Base-by-base conservation (phyloP, 2,329 filamentous ascomycete genomes). In the Aureobasidium melanogenum region DNA sequence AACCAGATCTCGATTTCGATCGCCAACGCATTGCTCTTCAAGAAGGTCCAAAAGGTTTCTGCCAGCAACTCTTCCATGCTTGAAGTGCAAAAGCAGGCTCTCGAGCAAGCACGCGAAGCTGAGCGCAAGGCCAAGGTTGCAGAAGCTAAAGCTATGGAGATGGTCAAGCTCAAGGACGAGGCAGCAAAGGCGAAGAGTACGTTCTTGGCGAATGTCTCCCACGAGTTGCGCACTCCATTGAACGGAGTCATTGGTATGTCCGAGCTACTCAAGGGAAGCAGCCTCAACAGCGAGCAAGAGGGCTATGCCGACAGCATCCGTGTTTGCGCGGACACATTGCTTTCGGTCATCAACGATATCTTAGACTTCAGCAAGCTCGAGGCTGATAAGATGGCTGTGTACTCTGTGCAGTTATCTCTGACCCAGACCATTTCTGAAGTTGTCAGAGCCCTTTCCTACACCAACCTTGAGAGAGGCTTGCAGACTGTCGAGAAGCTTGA, bases 171-270 rank as follows among this genome's bases (percentile, higher is more conserved):
- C 41, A 90, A 90, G 17, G 88, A 93, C 70, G 89, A 93, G 72
- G 89, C 89, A 12, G 88, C 88, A 24, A 90, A 88, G 73, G 89
- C 88, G 41, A 93, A 93, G 72, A 88, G 86, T 2, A 89, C 92
- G 62, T 93, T 93, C 71, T 69, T 82, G 3, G 80, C 80, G 5
- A 82, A 82, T 56, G 79, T 82, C 3, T 79, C 76, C 3, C 75
- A 77, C 64, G 80, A 93, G 73, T 76, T 93, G 62, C 72, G 80
- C 5, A 82, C 80, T 3, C 80, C 80, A 1, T 69, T 82, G 14
- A 82, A 82, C 60, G 80, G 80, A 54, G 79, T 82, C 17, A 82
- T 82, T 52, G 80, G 80, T 36, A 82, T 86, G 74, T 83, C 80
- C 2, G 83, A 86, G 66, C 73, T 86, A 46, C 75, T 86, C 24